Conservation (phyloP, 1,139 yeast species). For the Taphrina betulina region DNA sequence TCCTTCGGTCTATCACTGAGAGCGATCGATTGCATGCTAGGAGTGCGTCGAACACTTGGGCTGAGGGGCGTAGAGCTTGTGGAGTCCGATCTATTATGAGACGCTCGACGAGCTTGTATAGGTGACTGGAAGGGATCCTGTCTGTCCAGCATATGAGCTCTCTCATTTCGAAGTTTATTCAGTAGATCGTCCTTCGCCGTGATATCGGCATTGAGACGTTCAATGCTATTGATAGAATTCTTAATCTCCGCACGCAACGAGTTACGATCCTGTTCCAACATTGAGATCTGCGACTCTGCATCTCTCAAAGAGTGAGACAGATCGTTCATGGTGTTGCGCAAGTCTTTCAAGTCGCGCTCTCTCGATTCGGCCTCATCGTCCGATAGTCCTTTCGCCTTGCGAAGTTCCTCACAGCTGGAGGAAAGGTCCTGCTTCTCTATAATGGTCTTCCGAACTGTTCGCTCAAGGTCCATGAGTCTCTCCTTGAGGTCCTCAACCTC, state of each 20-base stretch:
- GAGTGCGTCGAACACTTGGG: constrained; percentile 9
- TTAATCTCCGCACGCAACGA: constrained; percentile 44
- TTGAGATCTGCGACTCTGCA: constrained; percentile 43
- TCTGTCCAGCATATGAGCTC: constrained; percentile 16
- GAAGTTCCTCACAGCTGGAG: constrained; percentile 35
- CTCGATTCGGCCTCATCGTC: constrained; percentile 43
- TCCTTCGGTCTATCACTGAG: constrained; percentile 18
- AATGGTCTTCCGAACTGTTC: constrained; percentile 41
- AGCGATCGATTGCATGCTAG: constrained; percentile 13
- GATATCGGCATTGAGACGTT: constrained; percentile 50
- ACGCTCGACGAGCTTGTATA: neutral
- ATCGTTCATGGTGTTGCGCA: constrained; percentile 38
- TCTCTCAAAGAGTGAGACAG: constrained; percentile 16
- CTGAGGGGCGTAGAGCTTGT: constrained; percentile 1
- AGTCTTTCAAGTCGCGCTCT: constrained; percentile 37
- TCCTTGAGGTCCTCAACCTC: constrained; percentile 48
- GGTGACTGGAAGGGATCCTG: constrained; percentile 15
- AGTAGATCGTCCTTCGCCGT: constrained; percentile 24
- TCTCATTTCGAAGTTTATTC: constrained; percentile 4
- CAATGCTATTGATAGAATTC: constrained; percentile 44
- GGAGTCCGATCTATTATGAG: neutral
- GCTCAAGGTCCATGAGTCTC: constrained; percentile 42
- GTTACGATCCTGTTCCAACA: constrained; percentile 42
- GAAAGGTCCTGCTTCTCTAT: constrained; percentile 41
- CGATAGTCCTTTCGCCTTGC: constrained; percentile 39